phyloP scores from a whole-genome alignment of 768 basidiomycete species.

The Punctularia strigosozonata region DNA sequence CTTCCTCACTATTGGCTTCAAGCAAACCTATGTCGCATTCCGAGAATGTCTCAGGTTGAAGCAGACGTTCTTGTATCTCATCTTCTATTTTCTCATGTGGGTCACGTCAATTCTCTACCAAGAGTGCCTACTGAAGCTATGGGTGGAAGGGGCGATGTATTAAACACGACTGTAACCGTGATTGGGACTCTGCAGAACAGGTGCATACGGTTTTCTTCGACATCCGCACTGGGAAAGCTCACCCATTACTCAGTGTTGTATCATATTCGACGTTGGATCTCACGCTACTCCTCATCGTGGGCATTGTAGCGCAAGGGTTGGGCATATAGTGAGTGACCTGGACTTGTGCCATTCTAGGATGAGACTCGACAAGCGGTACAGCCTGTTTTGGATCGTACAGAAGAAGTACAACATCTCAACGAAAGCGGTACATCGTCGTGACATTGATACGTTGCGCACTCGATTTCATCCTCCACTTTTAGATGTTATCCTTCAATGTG shows the following conservation, averaged over 20 bases:
- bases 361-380: conserved; percentile 12
- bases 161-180: conserved; percentile 70
- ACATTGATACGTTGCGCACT: not conserved
- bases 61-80: conserved; percentile 63
- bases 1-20: conserved; percentile 53
- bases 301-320: conserved; percentile 49
- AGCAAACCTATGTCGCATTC: conserved; percentile 51
- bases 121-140: not conserved
- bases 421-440: conserved; percentile 39
- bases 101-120: conserved; percentile 11
- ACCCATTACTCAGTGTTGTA: conserved; percentile 51
- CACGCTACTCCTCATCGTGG: conserved; percentile 55
- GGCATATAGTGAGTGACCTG: conserved; percentile 48
- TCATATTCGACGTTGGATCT: conserved; percentile 63
- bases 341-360: not conserved
- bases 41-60: conserved; percentile 55
- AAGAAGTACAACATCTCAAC: conserved; percentile 52
- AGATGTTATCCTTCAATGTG: conserved; percentile 66
- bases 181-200: conserved; percentile 63
- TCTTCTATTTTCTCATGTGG: conserved; percentile 69
- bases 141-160: conserved; percentile 49
- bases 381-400: conserved; percentile 59
- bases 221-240: no score
- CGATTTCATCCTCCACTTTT: not conserved
- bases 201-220: conserved; percentile 21